Evolutionary conservation across 176 grass and related monocot genomes (phyloP).

Genomic region (Raddia distichophylla): DNA sequence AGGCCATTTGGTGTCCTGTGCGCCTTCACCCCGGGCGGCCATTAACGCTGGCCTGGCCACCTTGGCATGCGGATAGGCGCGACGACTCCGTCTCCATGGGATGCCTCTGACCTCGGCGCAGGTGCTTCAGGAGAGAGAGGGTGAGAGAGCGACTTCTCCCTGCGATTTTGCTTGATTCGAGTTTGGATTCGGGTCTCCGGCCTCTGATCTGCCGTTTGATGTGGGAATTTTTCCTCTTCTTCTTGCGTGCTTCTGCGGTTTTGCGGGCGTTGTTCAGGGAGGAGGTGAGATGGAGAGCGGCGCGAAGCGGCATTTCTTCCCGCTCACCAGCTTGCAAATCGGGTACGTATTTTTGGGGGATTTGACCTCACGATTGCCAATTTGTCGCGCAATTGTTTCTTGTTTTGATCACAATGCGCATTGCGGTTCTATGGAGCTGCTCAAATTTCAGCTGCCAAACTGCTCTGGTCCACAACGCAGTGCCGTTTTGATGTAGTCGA

Average conservation of each 20-base stretch:
- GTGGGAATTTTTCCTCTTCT: slow-evolving; percentile 6
- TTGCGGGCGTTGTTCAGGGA: not conserved
- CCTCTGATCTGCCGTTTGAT: slow-evolving; percentile 37
- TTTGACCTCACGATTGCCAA: not conserved
- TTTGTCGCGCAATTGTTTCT: not conserved
- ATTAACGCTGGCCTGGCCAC: slow-evolving; percentile 47
- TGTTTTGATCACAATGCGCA: slow-evolving; percentile 19
- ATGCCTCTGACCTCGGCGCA: slow-evolving; percentile 46
- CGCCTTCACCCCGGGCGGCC: slow-evolving; percentile 35
- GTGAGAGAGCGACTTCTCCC: too few species aligned
- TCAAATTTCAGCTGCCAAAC: not conserved
- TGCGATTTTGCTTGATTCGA: not conserved
- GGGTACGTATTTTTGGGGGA: slow-evolving; percentile 42
- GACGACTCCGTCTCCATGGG: slow-evolving; percentile 39
- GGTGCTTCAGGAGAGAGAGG: slow-evolving; percentile 27
- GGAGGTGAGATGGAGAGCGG: slow-evolving; percentile 42
- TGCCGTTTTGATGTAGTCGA: not conserved
- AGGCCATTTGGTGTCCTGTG: slow-evolving; percentile 35
- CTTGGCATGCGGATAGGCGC: slow-evolving; percentile 44
- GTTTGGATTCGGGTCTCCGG: not conserved
- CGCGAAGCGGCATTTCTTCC: slow-evolving; percentile 74
- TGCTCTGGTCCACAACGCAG: not conserved
- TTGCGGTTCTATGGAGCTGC: not conserved
- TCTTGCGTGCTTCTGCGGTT: not conserved
- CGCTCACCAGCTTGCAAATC: slow-evolving; percentile 89